Percentiles rank a stretch among this genome's conserved stretches.
phyloP scores from a whole-genome alignment of 768 basidiomycete species.

The Psilocybe tampanensis region DNA sequence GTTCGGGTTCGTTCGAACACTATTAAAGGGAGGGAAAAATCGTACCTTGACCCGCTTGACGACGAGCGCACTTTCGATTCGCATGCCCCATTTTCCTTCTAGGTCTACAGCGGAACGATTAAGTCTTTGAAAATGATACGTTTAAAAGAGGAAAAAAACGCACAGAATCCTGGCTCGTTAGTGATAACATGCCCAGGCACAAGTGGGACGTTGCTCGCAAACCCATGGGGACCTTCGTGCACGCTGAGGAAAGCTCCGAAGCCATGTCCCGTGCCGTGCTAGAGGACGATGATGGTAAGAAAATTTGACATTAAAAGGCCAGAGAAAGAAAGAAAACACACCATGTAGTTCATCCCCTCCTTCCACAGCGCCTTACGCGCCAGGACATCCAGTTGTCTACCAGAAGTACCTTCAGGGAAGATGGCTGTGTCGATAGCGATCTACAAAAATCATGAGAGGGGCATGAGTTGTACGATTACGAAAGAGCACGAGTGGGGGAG shows the following conservation, averaged over 20 bases:
- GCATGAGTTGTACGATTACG: no score
- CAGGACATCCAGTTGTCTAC: conserved; percentile 81
- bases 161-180: conserved; percentile 94
- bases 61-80: conserved; percentile 85
- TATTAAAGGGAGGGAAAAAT: conserved; percentile 14
- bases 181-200: conserved; percentile 89
- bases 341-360: conserved; percentile 81
- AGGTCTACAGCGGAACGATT: no score
- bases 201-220: conserved; percentile 69
- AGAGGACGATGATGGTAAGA: conserved; percentile 8
- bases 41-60: conserved; percentile 66
- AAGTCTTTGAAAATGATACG: no score
- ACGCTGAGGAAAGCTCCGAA: conserved; percentile 86
- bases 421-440: conserved; percentile 90
- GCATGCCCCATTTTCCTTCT: conserved; percentile 83
- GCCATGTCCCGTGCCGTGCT: conserved; percentile 94
- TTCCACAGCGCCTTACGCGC: conserved; percentile 90
- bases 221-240: conserved; percentile 83
- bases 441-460: conserved; percentile 32
- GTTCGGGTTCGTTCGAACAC: conserved; percentile 1
- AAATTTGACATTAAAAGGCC: no score
- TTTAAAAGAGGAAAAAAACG: conserved; percentile 28
- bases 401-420: conserved; percentile 90
- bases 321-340: conserved; percentile 32
- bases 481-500: no score